Base-by-base conservation (phyloP, 1,284 basidiomycete genomes). In the Xerocomus alliaceus region DNA sequence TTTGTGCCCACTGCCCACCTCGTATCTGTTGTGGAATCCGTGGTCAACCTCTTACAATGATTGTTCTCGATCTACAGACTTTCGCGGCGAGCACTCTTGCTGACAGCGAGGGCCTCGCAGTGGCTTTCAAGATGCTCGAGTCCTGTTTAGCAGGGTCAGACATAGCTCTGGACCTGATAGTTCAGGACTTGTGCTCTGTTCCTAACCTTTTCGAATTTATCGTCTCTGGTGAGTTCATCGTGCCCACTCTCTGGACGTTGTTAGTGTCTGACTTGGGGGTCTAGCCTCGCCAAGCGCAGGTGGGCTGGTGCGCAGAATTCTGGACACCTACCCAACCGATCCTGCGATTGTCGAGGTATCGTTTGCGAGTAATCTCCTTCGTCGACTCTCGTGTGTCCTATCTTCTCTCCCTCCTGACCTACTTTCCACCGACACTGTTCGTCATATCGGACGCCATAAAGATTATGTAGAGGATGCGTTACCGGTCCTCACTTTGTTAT, bases 121-220 rank as follows among this genome's bases (percentile, higher is more conserved):
- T 49, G 6, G 72, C 72, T 20, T 48, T 62, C 22, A 60, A 39
- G 35, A 59, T 29, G 24, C 63, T 72, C 59, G 66, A 75, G 66
- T 73, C 72, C 64, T 68, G 72, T 65, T 68, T 74, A 70, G 63
- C 60, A 63, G 70, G 58, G 32, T 61, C 73, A 65, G 66, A 68
- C 44, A n/a, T 46, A 1, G 53, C 42, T 57, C 66, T 73, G 70
- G 66, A 59, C 60, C 71, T 73, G 68, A 65, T 75, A 61, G 12
- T 72, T n/a, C 71, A 71, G 61, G 69, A 77, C 57, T 58, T 76
- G 59, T 65, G 75, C 29, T 66, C 71, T 9, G 32, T 65, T 20
- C 65, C 73, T 0, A 46, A 64, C 18, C 61, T 77, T 12, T 77
- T 74, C 6, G 70, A 73, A 10, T 77, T 69, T 18, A 24, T 77